A percentile compares a stretch with the other conserved stretches of the same genome.
Evolutionary conservation across 148 eudicot species (phyloP).

Genomic region (Rhododendron simsii): DNA sequence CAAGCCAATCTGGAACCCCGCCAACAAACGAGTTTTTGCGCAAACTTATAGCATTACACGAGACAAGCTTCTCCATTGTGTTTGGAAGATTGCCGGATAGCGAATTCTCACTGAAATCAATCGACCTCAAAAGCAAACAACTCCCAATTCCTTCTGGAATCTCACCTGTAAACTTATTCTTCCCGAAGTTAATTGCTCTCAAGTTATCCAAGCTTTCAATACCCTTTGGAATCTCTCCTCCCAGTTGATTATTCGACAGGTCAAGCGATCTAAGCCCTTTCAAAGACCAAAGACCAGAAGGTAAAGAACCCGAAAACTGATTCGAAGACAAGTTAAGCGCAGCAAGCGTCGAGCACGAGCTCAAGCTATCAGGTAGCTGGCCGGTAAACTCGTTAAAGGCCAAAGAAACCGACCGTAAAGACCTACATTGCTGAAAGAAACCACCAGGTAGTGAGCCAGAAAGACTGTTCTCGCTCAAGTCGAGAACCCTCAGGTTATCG

Average conservation of each 20-base stretch:
- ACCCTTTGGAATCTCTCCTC: conserved; percentile 63
- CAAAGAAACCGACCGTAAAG: conserved; percentile 58
- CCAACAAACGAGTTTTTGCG: conserved; percentile 46
- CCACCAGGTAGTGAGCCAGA: conserved; percentile 53
- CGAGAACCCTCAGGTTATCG: conserved; percentile 53
- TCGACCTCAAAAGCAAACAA: conserved; percentile 57
- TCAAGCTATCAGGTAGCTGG: conserved; percentile 52
- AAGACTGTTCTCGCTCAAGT: conserved; percentile 66
- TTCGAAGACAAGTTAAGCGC: conserved; percentile 54
- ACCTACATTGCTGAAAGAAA: conserved; percentile 77
- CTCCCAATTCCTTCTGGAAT: conserved; percentile 68
- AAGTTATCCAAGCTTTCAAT: conserved; percentile 50
- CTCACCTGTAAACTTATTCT: conserved; percentile 50
- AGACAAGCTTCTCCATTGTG: conserved; percentile 60
- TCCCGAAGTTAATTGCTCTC: conserved; percentile 49
- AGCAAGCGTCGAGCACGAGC: conserved; percentile 49
- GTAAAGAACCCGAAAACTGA: conserved; percentile 54
- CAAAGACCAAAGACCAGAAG: conserved; percentile 64
- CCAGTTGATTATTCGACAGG: conserved; percentile 60
- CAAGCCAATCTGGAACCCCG: conserved; percentile 67
- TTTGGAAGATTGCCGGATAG: conserved; percentile 62
- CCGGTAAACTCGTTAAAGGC: conserved; percentile 66
- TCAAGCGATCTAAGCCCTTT: conserved; percentile 65
- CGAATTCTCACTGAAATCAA: conserved; percentile 71
- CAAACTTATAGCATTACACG: conserved; percentile 46